A percentile compares a stretch with the other conserved stretches of the same genome.
These are phyloP conservation scores for Pyrus hybrid DNA, from an alignment of 331 rosid genomes.

Conservation along the genomic window DNA sequence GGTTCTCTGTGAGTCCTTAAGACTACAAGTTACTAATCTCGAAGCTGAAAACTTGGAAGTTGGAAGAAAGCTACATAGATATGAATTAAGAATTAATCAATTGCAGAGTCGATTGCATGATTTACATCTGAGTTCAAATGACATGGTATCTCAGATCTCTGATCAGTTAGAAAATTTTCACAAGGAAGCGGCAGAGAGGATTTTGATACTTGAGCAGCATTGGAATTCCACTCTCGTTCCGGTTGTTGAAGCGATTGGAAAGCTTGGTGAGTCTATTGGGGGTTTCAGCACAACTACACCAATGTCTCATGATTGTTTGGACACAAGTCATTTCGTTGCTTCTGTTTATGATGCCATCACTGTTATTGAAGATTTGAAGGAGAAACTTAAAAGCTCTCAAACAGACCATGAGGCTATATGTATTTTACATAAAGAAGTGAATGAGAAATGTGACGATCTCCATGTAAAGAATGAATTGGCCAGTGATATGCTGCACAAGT, in stretches of 20 bases:
- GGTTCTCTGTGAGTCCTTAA: slow-evolving; percentile 40
- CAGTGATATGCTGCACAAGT: slow-evolving; percentile 32
- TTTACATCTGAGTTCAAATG: slow-evolving; percentile 48
- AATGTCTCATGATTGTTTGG: slow-evolving; percentile 16
- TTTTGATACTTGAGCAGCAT: slow-evolving; percentile 48
- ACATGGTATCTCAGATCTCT: slow-evolving; percentile 47
- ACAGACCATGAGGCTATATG: slow-evolving; percentile 40
- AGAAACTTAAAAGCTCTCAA: slow-evolving; percentile 49
- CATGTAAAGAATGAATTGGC: slow-evolving; percentile 58
- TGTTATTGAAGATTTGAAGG: slow-evolving; percentile 56
- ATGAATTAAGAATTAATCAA: slow-evolving; percentile 47
- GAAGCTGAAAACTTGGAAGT: slow-evolving; percentile 42
- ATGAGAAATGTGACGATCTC: slow-evolving; percentile 46
- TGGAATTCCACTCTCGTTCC: slow-evolving; percentile 44
- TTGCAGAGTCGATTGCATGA: slow-evolving; percentile 41
- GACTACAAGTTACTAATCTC: slow-evolving; percentile 32
- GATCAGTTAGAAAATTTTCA: slow-evolving; percentile 54
- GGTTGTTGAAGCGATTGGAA: slow-evolving; percentile 46
- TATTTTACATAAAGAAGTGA: slow-evolving; percentile 42
- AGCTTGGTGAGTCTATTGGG: slow-evolving; percentile 57
- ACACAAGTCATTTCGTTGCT: slow-evolving; percentile 28
- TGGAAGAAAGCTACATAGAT: slow-evolving; percentile 46
- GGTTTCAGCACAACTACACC: slow-evolving; percentile 18
- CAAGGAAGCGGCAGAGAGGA: slow-evolving; percentile 51
- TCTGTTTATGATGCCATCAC: slow-evolving; percentile 53